A percentile compares a stretch with the other conserved stretches of the same genome.
These are phyloP conservation scores for Viola pubescens DNA, from an alignment of 441 rosid genomes.

Conservation along the genomic window DNA sequence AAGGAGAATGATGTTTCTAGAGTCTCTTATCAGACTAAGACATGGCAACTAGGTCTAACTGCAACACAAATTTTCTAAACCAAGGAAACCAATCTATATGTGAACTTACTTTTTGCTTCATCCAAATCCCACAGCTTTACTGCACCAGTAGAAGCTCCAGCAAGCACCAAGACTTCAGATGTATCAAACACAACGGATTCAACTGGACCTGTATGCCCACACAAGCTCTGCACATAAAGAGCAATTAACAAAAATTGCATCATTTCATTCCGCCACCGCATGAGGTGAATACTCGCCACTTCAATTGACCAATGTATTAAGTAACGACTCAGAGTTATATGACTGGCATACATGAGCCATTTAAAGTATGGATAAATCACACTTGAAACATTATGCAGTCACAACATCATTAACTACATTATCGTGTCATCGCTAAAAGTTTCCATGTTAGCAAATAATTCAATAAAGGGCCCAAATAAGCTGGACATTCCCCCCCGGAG, in stretches of 20 bases:
- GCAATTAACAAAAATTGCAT: background rate
- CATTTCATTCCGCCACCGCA: too few relatives aligned
- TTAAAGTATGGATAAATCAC: background rate
- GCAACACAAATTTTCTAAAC: background rate
- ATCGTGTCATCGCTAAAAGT: too few relatives aligned
- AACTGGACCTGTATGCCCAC: constrained; percentile 67
- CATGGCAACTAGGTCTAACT: background rate
- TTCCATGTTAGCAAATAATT: too few relatives aligned
- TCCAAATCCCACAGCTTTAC: constrained; percentile 93
- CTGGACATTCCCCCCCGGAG: too few relatives aligned
- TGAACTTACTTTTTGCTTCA: constrained; percentile 79
- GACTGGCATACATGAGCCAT: too few relatives aligned
- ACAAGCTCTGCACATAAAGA: constrained; percentile 61
- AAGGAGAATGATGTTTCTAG: background rate
- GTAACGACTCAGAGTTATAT: too few relatives aligned
- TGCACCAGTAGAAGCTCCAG: constrained; percentile 83
- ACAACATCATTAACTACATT: too few relatives aligned
- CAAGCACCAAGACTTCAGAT: constrained; percentile 73
- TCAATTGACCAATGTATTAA: too few relatives aligned
- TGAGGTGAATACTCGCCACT: too few relatives aligned
- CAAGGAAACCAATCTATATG: constrained; percentile 13
- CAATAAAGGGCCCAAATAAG: too few relatives aligned
- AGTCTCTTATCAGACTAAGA: constrained; percentile 1
- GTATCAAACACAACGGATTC: constrained; percentile 69
- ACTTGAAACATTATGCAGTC: too few relatives aligned